Evolutionary conservation across 2,329 filamentous ascomycete species (phyloP).

Genomic region (Colletotrichum filicis): DNA sequence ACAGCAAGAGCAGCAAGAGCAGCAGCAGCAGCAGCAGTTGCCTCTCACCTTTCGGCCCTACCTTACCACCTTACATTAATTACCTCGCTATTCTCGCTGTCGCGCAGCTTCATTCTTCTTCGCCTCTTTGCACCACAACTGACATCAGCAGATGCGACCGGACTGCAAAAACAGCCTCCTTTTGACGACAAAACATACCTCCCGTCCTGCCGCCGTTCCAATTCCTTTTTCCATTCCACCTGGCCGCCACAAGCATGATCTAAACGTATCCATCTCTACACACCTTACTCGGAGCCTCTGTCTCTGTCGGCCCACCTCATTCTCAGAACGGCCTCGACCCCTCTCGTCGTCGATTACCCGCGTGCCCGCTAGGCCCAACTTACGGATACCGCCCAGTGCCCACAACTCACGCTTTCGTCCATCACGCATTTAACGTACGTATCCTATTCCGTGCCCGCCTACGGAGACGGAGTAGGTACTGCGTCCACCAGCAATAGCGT

Average conservation of each 20-base stretch:
- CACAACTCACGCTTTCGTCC: too few species aligned
- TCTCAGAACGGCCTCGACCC: not conserved
- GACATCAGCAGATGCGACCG: not conserved
- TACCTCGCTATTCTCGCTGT: not conserved
- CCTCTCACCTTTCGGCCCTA: conserved; percentile 12
- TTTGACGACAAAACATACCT: not conserved
- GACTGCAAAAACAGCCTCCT: conserved; percentile 9
- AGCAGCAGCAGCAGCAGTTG: not conserved
- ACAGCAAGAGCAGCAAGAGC: too few species aligned
- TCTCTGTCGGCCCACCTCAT: not conserved
- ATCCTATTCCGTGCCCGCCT: too few species aligned
- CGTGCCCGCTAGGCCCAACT: not conserved
- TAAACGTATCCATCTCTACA: conserved; percentile 5
- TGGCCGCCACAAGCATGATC: conserved; percentile 16
- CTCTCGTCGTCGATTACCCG: not conserved
- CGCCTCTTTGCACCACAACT: not conserved
- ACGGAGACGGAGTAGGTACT: not conserved
- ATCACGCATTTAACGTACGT: too few species aligned
- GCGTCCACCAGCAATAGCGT: not conserved
- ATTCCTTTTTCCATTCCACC: not conserved
- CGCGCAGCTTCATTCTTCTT: conserved; percentile 13
- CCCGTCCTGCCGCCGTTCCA: not conserved
- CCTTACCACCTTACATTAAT: not conserved
- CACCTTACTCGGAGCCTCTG: not conserved
- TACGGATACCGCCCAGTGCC: too few species aligned